Evolutionary conservation across 257 asterid genomes (phyloP), one percentile per base, ranked within the genome.

Genomic region (Gentiana dahurica): DNA sequence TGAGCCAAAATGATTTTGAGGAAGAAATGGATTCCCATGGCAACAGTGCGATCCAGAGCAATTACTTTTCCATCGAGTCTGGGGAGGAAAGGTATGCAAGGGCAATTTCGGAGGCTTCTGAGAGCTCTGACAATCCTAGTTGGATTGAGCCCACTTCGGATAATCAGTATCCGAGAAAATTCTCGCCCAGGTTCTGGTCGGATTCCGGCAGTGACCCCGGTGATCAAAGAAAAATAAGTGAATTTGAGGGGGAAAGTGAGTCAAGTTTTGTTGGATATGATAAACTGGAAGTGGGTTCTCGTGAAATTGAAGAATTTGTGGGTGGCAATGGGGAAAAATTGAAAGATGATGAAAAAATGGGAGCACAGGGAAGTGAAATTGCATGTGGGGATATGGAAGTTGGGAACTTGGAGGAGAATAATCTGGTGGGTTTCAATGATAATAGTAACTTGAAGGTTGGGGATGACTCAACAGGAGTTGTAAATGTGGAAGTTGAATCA

Each of bases 91-190:
- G 67, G 11, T 62, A 36, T 24, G 0, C 12, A 63, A 34, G 54
- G 80, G 63, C 67, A 69, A 43, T 5, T 55, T 57, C 65, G 61
- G 81, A 74, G 48, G 83, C 54, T 7, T 76, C 75, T 33, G 82
- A 55, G 44, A 55, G 33, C 6, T 87, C 89, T 4, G 94, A 82
- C 70, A 81, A 76, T 53, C 96, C 88, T 1, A 79, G 83, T 55
- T 81, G 93, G 96, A 72, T 83, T 58, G 98, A 83, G 58, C 98
- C 95, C 5, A 83, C 72, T n/a, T 65, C 65, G 49, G 90, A 74
- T 49, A 59, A 72, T 51, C 83, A 70, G 51, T 75, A 51, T 65
- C 67, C 72, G 5, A 52, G 60, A 60, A 81, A 77, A 65, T 81
- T 60, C 1, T 37, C 81, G 12, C 70, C 65, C n/a, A 92, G 69